Evolutionary conservation across 768 basidiomycete species (phyloP), one percentile per base, ranked within the genome.

Genomic region (Russula olivacea): DNA sequence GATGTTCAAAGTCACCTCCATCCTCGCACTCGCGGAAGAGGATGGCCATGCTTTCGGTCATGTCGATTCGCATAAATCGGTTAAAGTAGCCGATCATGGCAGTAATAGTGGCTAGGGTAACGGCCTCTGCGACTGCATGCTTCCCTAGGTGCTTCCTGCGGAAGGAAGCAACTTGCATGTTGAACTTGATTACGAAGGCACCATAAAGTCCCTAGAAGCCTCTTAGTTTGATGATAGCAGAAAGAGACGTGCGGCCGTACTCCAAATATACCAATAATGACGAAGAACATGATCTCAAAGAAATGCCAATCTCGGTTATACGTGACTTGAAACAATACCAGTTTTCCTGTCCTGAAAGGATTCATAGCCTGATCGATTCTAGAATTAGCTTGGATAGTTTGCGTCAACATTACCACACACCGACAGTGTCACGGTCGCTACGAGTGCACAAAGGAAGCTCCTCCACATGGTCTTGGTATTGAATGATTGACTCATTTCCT

Each of bases 401-500:
- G 51, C 43, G 69, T 52, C 10, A 58, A 50, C 23, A 6, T 17
- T 28, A 47, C 23, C 10, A 49, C 34, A 81, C 93, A 97, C 96
- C 36, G 96, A 90, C 36, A 99, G 78, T 0, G 96, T 96, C 69
- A 98, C 91, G 0, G 96, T 98, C 15, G 97, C 97, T 52, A 98
- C 89, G 52, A 99, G 80, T 38, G 97, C 97, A 73, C 97, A 98
- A 72, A 98, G 88, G 74, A 98, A 97, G 71, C 92, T 95, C 70
- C 88, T 81, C 96, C 96, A 98, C 93, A 98, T 97, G 5, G 96
- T 98, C 74, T 93, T 89, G 75, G 95, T 95, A 61, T 90, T 96
- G 74, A 98, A 98, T 43, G 85, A 88, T 73, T 93, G 90, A 74
- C 92, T 96, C 97, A 99, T 99, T 84, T 99, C 97, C 92, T 95